Conservation (phyloP, 176 grass and related monocot species). For the Eleusine coracana region DNA sequence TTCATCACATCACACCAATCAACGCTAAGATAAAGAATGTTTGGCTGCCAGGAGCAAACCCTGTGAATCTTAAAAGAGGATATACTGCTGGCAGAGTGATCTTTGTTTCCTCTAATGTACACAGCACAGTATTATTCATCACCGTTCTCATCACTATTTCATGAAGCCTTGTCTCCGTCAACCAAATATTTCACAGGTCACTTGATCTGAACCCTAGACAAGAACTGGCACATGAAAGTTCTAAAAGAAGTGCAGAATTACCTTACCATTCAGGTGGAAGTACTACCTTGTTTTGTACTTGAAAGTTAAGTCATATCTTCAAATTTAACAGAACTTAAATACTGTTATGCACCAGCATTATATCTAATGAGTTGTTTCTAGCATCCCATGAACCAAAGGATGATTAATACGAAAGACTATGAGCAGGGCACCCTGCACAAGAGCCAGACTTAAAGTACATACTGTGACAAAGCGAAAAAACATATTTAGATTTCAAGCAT, state of each 20-base stretch:
- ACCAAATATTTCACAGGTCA: not conserved
- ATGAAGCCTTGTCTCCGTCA: not conserved
- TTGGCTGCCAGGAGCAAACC: not conserved
- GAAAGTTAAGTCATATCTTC: not conserved
- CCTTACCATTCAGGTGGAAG: not conserved
- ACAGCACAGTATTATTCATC: not conserved
- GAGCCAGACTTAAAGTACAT: not conserved
- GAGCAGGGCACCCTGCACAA: not conserved
- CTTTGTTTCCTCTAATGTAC: not conserved
- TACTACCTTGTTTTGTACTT: no score
- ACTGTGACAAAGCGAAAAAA: not conserved
- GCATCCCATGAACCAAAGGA: not conserved
- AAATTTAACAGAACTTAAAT: not conserved
- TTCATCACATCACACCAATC: not conserved
- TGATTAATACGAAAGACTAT: not conserved
- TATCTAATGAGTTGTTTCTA: not conserved
- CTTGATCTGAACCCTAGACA: not conserved
- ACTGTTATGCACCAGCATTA: no score
- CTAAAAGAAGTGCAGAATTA: constrained; percentile 13
- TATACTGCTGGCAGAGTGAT: not conserved
- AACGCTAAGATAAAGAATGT: not conserved
- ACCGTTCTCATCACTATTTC: not conserved
- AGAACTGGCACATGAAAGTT: not conserved
- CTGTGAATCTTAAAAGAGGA: not conserved
- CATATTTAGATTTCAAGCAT: not conserved